phyloP scores from a whole-genome alignment of 2,329 filamentous ascomycete species.

The Fusarium mangiferae region DNA sequence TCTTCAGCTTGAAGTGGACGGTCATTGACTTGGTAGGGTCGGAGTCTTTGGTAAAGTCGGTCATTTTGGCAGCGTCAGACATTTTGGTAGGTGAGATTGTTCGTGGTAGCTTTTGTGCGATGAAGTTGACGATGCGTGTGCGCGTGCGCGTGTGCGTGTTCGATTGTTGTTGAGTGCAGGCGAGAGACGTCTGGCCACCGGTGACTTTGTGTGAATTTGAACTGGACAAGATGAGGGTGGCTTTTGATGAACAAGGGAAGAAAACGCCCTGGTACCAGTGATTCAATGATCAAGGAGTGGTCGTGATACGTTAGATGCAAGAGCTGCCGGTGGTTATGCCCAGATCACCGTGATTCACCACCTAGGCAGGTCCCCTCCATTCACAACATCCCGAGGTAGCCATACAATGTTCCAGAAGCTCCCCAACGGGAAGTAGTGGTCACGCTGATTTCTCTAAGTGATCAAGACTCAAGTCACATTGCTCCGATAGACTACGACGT shows the following conservation, averaged over 20 bases:
- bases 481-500: not conserved
- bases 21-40: not conserved
- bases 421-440: too few species aligned
- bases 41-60: too few species aligned
- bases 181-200: not conserved
- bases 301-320: too few species aligned
- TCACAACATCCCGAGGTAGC: not conserved
- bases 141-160: not conserved
- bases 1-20: not conserved
- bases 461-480: not conserved
- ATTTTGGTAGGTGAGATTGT: not conserved
- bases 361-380: not conserved
- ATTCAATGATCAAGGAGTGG: too few species aligned
- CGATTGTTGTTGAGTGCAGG: not conserved
- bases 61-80: not conserved
- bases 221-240: not conserved
- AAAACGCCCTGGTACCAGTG: accelerated
- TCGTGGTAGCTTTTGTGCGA: not conserved
- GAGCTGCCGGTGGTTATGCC: not conserved
- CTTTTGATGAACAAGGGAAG: not conserved
- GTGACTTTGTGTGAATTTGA: not conserved
- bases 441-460: not conserved
- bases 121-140: not conserved
- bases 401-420: accelerated
- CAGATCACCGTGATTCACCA: accelerated